A percentile compares a stretch with the other conserved stretches of the same genome.
phyloP scores from a whole-genome alignment of 2,329 filamentous ascomycete genomes.

The Monosporascus sp. region DNA sequence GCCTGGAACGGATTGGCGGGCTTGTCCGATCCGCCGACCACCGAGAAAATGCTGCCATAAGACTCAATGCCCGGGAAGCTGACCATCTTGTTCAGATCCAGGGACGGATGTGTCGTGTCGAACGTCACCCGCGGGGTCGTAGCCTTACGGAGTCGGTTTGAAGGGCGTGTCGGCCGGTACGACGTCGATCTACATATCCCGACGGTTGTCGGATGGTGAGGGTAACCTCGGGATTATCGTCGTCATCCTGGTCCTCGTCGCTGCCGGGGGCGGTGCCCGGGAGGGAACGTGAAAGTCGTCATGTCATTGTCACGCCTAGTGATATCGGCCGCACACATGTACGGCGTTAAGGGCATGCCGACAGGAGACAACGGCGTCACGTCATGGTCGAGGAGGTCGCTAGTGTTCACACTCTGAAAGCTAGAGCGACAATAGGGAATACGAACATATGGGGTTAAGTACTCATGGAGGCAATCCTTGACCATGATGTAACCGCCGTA shows the following conservation, averaged over 20 bases:
- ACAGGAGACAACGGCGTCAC: neutral
- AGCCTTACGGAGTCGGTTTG: neutral
- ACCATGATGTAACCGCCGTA: conserved; percentile 14
- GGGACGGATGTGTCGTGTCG: neutral
- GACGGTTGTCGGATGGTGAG: neutral
- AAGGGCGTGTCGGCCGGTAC: neutral
- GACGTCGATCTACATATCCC: neutral
- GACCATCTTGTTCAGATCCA: neutral
- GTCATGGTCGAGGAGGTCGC: neutral
- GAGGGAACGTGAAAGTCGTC: neutral
- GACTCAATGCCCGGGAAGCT: neutral
- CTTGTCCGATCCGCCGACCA: neutral
- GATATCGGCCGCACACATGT: neutral
- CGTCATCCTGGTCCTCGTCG: neutral
- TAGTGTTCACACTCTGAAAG: neutral
- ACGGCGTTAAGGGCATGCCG: neutral
- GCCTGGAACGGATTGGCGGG: neutral
- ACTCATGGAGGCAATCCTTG: neutral
- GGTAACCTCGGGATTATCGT: neutral
- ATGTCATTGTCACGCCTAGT: neutral
- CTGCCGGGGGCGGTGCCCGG: neutral
- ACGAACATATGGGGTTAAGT: neutral
- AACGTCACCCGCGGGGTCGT: neutral
- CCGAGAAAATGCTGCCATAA: neutral
- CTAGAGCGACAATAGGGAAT: neutral